A percentile compares a stretch with the other conserved stretches of the same genome.
These are phyloP conservation scores for Ustilago crameri DNA, from an alignment of 1,284 basidiomycete species.

Conservation along the genomic window DNA sequence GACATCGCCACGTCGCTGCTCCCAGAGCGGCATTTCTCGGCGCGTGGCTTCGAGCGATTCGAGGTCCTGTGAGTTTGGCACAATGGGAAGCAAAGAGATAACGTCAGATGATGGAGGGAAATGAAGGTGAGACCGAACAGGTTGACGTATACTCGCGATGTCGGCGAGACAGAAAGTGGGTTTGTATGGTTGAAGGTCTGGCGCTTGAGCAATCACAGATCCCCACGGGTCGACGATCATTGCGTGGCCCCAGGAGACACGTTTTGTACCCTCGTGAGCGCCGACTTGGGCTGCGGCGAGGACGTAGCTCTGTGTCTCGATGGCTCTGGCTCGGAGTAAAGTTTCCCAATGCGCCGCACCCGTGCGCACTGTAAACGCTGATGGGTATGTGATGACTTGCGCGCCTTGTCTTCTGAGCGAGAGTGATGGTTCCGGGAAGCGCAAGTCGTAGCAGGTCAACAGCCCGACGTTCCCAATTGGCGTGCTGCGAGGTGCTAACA, in stretches of 20 bases:
- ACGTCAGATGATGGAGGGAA: too few relatives aligned
- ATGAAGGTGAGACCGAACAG: background rate
- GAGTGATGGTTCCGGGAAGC: slow-evolving; percentile 71
- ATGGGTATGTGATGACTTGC: slow-evolving; percentile 71
- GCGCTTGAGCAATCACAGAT: slow-evolving; percentile 61
- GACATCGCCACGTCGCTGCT: slow-evolving; percentile 61
- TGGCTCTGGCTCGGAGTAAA: slow-evolving; percentile 67
- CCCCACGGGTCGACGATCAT: slow-evolving; percentile 68
- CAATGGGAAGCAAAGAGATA: background rate
- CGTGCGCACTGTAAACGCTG: slow-evolving; percentile 71
- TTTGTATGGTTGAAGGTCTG: slow-evolving; percentile 63
- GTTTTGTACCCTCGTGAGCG: slow-evolving; percentile 55
- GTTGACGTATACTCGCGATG: slow-evolving; percentile 37
- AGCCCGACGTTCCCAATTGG: slow-evolving; percentile 69
- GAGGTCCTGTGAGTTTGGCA: slow-evolving; percentile 48
- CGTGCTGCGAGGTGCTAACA: slow-evolving; percentile 65
- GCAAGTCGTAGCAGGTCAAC: slow-evolving; percentile 73
- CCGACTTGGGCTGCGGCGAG: slow-evolving; percentile 69
- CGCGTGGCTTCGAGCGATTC: slow-evolving; percentile 51
- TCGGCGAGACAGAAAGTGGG: slow-evolving; percentile 63
- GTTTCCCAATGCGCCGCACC: slow-evolving; percentile 68
- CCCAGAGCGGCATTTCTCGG: slow-evolving; percentile 64
- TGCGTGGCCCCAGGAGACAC: slow-evolving; percentile 66
- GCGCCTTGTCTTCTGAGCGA: slow-evolving; percentile 70
- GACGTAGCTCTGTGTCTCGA: slow-evolving; percentile 70